These are phyloP conservation scores for Cyberlindnera mrakii DNA, from an alignment of 805 yeast species.

Conservation along the genomic window DNA sequence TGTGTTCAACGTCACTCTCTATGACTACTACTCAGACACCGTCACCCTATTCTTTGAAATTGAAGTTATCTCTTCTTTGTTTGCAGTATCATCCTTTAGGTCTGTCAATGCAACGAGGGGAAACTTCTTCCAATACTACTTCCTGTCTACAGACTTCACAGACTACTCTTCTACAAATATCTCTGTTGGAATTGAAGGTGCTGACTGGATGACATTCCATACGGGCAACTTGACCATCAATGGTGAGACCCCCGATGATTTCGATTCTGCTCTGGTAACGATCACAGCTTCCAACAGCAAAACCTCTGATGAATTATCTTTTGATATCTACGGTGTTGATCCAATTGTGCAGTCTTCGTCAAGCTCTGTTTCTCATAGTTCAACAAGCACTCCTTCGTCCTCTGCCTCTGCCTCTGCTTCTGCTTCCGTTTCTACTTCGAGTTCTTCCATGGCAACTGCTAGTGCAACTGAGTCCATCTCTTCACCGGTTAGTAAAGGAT, in stretches of 20 bases:
- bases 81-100: constrained; percentile 46
- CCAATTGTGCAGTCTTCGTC: constrained; percentile 17
- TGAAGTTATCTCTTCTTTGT: constrained; percentile 46
- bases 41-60: constrained; percentile 54
- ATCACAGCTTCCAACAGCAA: constrained; percentile 35
- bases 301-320: constrained; percentile 33
- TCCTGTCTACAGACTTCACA: constrained; percentile 52
- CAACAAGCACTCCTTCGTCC: constrained; percentile 24
- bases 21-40: constrained; percentile 55
- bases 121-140: constrained; percentile 48
- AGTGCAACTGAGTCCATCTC: constrained; percentile 17
- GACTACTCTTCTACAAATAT: constrained; percentile 45
- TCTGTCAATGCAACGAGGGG: constrained; percentile 67
- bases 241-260: constrained; percentile 58
- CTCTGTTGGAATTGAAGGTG: constrained; percentile 34
- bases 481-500: constrained; percentile 8
- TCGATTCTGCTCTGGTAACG: constrained; percentile 33
- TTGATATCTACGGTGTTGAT: constrained; percentile 50
- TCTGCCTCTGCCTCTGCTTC: constrained; percentile 11
- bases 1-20: constrained; percentile 48
- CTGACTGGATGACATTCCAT: constrained; percentile 64
- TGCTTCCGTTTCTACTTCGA: constrained; percentile 13
- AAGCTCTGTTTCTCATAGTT: constrained; percentile 19
- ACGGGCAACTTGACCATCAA: constrained; percentile 53
- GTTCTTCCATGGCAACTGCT: constrained; percentile 23